These are phyloP conservation scores for Podospora comata DNA, from an alignment of 495 filamentous ascomycete species.

Conservation along the genomic window DNA sequence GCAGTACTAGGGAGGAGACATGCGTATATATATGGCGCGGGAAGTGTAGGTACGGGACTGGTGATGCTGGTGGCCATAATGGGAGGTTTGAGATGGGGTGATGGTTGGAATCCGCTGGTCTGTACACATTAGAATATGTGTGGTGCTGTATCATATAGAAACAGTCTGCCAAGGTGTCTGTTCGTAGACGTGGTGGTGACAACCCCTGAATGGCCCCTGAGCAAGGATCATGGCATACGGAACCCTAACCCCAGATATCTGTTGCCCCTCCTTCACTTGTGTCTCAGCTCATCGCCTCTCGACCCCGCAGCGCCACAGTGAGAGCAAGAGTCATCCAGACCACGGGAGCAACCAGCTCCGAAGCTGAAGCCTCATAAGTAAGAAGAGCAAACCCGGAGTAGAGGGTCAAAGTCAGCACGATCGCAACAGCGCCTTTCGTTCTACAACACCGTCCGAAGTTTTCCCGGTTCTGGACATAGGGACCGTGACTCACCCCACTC, in stretches of 20 bases:
- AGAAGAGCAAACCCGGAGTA: neutral
- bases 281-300: neutral
- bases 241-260: neutral
- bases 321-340: neutral
- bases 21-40: conserved; percentile 71
- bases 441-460: conserved; percentile 11
- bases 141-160: neutral
- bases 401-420: neutral
- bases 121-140: conserved; percentile 4
- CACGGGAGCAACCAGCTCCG: neutral
- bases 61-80: conserved; percentile 69
- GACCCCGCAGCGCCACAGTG: neutral
- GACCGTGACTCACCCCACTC: conserved; percentile 24
- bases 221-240: neutral
- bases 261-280: neutral
- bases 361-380: neutral
- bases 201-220: neutral
- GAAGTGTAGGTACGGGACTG: conserved; percentile 63
- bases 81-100: conserved; percentile 76
- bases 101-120: conserved; percentile 43
- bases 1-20: conserved; percentile 61
- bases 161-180: neutral
- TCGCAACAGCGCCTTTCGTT: neutral
- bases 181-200: neutral
- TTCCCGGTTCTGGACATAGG: conserved; percentile 10